Evolutionary conservation across 352 stramenopile genomes (phyloP).

Genomic region (Globisporangium megalacanthum): DNA sequence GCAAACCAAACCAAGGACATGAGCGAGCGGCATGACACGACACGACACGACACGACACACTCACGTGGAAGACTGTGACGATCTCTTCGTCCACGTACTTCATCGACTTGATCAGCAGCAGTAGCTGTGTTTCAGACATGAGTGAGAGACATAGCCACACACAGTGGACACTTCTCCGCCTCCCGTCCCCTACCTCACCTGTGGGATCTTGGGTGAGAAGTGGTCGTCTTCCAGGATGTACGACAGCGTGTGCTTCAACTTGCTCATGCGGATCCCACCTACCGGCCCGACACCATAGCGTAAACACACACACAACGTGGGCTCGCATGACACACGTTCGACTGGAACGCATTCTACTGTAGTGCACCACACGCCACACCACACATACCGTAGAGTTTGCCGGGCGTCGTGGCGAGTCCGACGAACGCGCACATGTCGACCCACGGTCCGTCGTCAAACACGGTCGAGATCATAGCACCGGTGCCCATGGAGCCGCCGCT

Average conservation of each 20-base stretch:
- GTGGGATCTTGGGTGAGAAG: constrained; percentile 42
- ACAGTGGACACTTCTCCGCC: too few relatives aligned
- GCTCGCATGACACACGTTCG: not conserved
- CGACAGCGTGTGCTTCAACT: constrained; percentile 49
- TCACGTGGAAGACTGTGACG: constrained; percentile 68
- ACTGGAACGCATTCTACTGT: not conserved
- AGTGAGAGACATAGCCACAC: not conserved
- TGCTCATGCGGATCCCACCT: constrained; percentile 68
- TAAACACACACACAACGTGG: not conserved
- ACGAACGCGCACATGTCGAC: constrained; percentile 74
- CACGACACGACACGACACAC: not conserved
- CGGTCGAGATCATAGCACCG: constrained; percentile 41
- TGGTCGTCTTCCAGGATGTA: constrained; percentile 62
- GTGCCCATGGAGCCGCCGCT: constrained; percentile 40
- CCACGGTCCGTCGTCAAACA: constrained; percentile 79
- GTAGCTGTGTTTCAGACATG: constrained; percentile 24
- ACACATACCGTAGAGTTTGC: constrained; percentile 59
- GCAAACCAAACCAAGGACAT: not conserved
- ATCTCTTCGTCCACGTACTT: constrained; percentile 85
- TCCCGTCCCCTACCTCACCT: constrained; percentile 18
- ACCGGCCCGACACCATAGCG: not conserved
- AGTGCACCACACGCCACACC: not conserved
- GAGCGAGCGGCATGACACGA: not conserved
- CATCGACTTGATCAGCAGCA: constrained; percentile 74
- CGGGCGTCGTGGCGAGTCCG: constrained; percentile 34